Percentiles rank a stretch among this genome's conserved stretches.
These are phyloP conservation scores for Annulohypoxylon stygium DNA, from an alignment of 495 filamentous ascomycete species.

Conservation along the genomic window DNA sequence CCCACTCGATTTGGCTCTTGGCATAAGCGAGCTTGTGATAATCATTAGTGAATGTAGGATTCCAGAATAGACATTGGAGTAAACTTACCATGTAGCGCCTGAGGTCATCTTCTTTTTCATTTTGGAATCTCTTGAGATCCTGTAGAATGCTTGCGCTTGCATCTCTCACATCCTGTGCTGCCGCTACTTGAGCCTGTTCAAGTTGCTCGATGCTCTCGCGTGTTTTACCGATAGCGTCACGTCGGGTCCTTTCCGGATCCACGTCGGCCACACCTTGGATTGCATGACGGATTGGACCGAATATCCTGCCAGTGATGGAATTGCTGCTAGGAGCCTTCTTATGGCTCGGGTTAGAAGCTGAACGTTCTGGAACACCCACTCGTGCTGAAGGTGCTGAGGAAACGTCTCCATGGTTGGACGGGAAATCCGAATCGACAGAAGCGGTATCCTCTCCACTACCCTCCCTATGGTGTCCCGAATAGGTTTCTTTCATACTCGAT, in stretches of 20 bases:
- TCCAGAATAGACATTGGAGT: not conserved
- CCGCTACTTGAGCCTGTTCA: slow-evolving; percentile 88
- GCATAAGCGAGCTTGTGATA: slow-evolving; percentile 86
- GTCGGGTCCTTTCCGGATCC: slow-evolving; percentile 90
- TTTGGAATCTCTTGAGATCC: slow-evolving; percentile 92
- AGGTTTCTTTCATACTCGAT: slow-evolving; percentile 66
- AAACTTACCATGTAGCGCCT: slow-evolving; percentile 91
- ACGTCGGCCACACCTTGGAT: slow-evolving; percentile 96
- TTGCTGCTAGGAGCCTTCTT: slow-evolving; percentile 81
- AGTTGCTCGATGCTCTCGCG: slow-evolving; percentile 80
- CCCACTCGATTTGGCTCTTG: slow-evolving; percentile 96
- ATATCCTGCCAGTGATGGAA: slow-evolving; percentile 92
- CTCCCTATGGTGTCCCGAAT: slow-evolving; percentile 63
- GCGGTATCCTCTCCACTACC: slow-evolving; percentile 74
- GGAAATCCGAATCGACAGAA: slow-evolving; percentile 94
- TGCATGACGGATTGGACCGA: slow-evolving; percentile 92
- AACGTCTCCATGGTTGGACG: slow-evolving; percentile 83
- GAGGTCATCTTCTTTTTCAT: slow-evolving; percentile 93
- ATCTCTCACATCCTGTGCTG: slow-evolving; percentile 90
- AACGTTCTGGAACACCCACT: slow-evolving; percentile 65
- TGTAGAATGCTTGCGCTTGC: slow-evolving; percentile 86
- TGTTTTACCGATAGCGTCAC: slow-evolving; percentile 96
- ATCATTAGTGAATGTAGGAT: slow-evolving; percentile 20
- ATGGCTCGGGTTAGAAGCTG: slow-evolving; percentile 62
- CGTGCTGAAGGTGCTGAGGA: slow-evolving; percentile 71